A percentile compares a stretch with the other conserved stretches of the same genome.
Evolutionary conservation across 345 rosid species (phyloP).

Genomic region (Corchorus olitorius): DNA sequence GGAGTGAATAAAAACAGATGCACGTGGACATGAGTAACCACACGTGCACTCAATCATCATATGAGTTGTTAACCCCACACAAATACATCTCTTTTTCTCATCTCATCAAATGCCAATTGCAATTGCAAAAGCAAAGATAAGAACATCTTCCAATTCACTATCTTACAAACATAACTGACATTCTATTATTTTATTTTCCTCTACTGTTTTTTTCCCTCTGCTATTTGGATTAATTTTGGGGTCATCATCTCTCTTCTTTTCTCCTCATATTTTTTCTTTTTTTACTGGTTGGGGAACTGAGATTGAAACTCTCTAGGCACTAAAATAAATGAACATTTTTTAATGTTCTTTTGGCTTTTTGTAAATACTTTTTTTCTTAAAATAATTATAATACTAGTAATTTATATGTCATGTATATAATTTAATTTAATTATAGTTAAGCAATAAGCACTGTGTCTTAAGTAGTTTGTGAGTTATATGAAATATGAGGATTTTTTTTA

Average conservation of each 20-base stretch:
- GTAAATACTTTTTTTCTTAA: too few relatives aligned
- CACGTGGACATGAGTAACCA: conserved; percentile 59
- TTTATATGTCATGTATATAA: too few relatives aligned
- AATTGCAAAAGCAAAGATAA: conserved; percentile 5
- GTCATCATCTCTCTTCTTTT: background rate
- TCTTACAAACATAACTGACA: conserved; percentile 37
- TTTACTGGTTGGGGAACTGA: conserved; percentile 23
- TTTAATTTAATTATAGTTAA: too few relatives aligned
- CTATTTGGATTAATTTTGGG: background rate
- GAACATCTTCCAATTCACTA: conserved; percentile 25
- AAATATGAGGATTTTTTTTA: too few relatives aligned
- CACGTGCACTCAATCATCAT: conserved; percentile 73
- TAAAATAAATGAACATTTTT: background rate
- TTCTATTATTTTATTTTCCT: conserved; percentile 23
- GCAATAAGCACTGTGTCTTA: too few relatives aligned
- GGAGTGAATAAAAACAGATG: conserved; percentile 50
- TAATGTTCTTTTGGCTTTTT: background rate
- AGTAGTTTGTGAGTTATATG: too few relatives aligned
- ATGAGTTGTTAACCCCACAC: background rate
- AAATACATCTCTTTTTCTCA: background rate
- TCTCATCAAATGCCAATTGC: background rate
- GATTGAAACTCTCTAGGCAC: conserved; percentile 28
- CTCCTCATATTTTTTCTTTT: background rate
- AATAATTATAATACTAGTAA: too few relatives aligned
- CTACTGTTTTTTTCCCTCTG: background rate